phyloP scores from a whole-genome alignment of 331 rosid genomes.

The Prunus yedoensis region DNA sequence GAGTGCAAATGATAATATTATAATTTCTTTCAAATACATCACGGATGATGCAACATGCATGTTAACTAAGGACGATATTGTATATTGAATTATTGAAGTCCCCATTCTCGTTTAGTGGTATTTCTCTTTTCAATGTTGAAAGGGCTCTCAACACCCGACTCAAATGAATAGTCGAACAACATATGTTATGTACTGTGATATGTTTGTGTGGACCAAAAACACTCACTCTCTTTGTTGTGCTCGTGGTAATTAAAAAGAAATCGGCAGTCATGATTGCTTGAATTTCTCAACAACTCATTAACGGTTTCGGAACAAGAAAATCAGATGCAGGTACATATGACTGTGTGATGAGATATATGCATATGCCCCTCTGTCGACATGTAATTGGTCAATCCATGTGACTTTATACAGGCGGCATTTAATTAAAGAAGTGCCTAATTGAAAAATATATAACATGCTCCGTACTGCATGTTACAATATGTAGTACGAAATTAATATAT shows the following conservation, averaged over 20 bases:
- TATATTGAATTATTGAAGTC: too few species aligned
- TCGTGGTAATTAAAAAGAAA: not conserved
- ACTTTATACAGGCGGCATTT: not conserved
- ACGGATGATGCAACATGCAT: constrained; percentile 4
- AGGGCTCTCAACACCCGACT: too few species aligned
- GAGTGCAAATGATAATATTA: not conserved
- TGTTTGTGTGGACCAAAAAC: too few species aligned
- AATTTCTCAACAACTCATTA: constrained; percentile 32
- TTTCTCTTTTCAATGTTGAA: too few species aligned
- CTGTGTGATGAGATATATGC: not conserved
- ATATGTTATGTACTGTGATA: too few species aligned
- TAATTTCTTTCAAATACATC: not conserved
- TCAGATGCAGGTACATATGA: constrained; percentile 9
- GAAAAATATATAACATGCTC: constrained; percentile 18
- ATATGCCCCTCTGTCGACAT: not conserved
- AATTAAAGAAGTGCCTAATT: not conserved
- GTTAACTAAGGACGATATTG: not conserved
- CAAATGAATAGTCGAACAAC: too few species aligned
- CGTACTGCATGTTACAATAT: constrained; percentile 34
- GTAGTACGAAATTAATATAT: constrained; percentile 8
- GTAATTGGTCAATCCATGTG: not conserved
- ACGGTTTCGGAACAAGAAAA: constrained; percentile 30
- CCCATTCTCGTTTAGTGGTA: too few species aligned
- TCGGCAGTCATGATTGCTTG: constrained; percentile 17
- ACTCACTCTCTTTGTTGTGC: too few species aligned